Conservation (phyloP, 225 moss, liverwort and hornwort species). For the Antitrichia curtipendula region DNA sequence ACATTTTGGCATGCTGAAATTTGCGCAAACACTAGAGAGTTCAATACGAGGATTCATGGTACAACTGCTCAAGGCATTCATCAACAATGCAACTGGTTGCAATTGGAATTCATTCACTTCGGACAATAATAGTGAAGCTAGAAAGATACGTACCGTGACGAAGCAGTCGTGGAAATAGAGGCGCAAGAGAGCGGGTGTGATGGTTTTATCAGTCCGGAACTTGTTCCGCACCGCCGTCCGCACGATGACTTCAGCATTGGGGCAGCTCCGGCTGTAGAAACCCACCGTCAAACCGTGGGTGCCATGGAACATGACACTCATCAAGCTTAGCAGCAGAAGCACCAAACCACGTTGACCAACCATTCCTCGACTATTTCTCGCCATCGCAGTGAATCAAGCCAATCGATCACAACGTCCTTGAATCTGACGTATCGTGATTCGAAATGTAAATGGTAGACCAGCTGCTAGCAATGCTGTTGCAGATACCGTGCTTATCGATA, state of each 20-base stretch:
- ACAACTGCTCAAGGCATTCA: too few species aligned
- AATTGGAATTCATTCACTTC: neutral
- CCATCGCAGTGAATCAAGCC: neutral
- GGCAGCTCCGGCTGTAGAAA: constrained; percentile 7
- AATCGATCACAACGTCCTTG: neutral
- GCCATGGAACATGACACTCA: neutral
- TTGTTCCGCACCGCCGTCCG: neutral
- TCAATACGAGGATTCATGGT: neutral
- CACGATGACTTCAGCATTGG: constrained; percentile 1
- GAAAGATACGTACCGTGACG: neutral
- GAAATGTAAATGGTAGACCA: neutral
- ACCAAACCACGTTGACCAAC: neutral
- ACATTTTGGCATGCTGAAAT: neutral
- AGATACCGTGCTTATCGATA: neutral
- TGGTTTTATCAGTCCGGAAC: neutral
- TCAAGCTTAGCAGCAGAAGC: neutral
- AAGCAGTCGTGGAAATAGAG: constrained; percentile 29
- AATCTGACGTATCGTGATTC: neutral
- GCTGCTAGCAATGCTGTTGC: neutral
- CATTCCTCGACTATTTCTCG: neutral
- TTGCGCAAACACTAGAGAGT: neutral
- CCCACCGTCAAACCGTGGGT: constrained; percentile 1
- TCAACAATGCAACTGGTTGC: too few species aligned
- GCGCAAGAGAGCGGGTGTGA: constrained; percentile 7
- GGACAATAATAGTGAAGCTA: neutral